Conservation (phyloP, 257 asterid species). For the Nicotiana attenuata region DNA sequence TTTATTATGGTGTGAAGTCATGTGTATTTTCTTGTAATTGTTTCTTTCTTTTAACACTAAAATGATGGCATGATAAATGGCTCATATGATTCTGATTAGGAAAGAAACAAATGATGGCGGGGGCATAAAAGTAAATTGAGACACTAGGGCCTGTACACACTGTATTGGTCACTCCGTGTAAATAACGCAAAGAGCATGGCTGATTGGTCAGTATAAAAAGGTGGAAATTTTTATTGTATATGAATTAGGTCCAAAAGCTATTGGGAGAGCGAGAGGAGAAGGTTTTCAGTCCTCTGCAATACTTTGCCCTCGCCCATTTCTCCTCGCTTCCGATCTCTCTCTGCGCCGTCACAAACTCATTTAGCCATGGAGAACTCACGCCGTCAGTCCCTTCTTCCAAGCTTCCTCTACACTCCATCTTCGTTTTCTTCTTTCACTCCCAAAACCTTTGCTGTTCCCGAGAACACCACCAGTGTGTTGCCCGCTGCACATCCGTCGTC, state of each 20-base stretch:
- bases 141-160: neutral
- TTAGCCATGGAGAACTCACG: conserved; percentile 29
- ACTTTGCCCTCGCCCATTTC: neutral
- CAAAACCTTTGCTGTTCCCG: conserved; percentile 28
- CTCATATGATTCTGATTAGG: neutral
- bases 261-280: conserved; percentile 1
- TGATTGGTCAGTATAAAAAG: neutral
- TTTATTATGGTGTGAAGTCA: too few species aligned
- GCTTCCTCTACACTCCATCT: conserved; percentile 50
- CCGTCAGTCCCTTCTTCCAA: conserved; percentile 70
- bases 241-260: neutral
- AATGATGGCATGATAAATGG: neutral
- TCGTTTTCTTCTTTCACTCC: conserved; percentile 37
- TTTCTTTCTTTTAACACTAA: too few species aligned
- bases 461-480: conserved; percentile 13
- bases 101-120: neutral
- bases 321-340: neutral
- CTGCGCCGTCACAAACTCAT: conserved; percentile 17
- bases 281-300: neutral
- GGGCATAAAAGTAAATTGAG: neutral
- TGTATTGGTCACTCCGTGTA: neutral
- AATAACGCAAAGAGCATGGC: neutral
- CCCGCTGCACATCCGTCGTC: conserved; percentile 14
- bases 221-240: neutral
- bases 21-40: too few species aligned